phyloP scores from a whole-genome alignment of 2,329 filamentous ascomycete species.

The Cladosporium colombiae region DNA sequence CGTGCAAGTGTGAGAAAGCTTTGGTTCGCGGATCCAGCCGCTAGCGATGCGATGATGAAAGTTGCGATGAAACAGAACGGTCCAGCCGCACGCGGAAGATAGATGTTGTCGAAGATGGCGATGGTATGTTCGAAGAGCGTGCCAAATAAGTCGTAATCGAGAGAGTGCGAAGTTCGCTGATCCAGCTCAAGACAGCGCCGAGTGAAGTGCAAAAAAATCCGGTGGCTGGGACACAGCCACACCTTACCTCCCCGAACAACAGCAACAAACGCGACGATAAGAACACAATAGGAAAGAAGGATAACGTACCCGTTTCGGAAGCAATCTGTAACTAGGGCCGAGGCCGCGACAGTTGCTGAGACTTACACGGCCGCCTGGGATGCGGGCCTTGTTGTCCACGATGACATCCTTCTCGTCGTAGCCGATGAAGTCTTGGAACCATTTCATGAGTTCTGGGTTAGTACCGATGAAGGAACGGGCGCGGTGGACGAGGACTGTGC shows the following conservation, averaged over 20 bases:
- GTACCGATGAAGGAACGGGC: slow-evolving; percentile 83
- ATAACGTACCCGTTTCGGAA: slow-evolving; percentile 71
- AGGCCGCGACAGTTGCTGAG: slow-evolving; percentile 94
- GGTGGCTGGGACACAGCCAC: slow-evolving; percentile 12
- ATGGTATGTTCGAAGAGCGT: not conserved
- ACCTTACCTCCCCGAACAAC: not conserved
- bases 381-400: slow-evolving; percentile 74
- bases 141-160: not conserved
- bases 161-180: not conserved
- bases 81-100: not conserved
- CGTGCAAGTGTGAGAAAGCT: not conserved
- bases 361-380: slow-evolving; percentile 79
- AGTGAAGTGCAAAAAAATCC: not conserved
- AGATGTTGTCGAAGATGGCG: not conserved
- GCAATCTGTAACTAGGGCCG: slow-evolving; percentile 88
- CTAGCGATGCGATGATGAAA: not conserved
- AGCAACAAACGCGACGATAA: not conserved
- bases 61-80: not conserved
- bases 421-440: slow-evolving; percentile 81
- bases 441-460: slow-evolving; percentile 84
- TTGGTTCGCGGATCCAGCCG: not conserved
- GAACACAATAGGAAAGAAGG: slow-evolving; percentile 5
- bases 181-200: not conserved
- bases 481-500: slow-evolving; percentile 77
- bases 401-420: slow-evolving; percentile 75